These are phyloP conservation scores for Botryotinia convoluta DNA, from an alignment of 2,329 filamentous ascomycete genomes.

Conservation along the genomic window DNA sequence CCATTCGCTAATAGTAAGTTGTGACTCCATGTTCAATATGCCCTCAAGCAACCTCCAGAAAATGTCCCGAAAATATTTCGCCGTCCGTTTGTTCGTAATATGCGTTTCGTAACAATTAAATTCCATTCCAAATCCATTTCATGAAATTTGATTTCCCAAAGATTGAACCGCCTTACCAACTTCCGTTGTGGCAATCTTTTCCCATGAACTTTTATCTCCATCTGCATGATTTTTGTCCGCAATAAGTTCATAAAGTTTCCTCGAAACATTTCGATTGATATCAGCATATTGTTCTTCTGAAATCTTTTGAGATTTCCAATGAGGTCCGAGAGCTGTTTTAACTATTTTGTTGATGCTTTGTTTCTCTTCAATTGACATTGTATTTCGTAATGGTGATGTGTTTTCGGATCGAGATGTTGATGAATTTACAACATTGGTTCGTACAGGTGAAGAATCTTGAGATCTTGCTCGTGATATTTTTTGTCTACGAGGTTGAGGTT, in stretches of 20 bases:
- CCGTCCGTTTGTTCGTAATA: not conserved
- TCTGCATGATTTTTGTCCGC: constrained; percentile 50
- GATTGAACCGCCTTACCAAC: constrained; percentile 71
- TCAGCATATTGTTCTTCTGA: constrained; percentile 87
- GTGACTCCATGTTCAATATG: constrained; percentile 2
- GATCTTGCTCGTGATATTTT: constrained; percentile 36
- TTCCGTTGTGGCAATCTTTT: constrained; percentile 73
- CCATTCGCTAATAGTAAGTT: not conserved
- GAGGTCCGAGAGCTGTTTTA: constrained; percentile 72
- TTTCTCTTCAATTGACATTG: constrained; percentile 78
- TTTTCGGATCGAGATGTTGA: constrained; percentile 44
- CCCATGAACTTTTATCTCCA: constrained; percentile 66
- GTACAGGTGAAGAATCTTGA: constrained; percentile 63
- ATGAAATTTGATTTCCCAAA: constrained; percentile 41
- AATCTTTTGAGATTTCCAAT: constrained; percentile 73
- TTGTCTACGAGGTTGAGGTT: constrained; percentile 36
- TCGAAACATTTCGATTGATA: constrained; percentile 87
- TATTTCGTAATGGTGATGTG: constrained; percentile 63
- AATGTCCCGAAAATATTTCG: not conserved
- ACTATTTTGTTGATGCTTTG: constrained; percentile 87
- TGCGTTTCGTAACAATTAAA: constrained; percentile 3
- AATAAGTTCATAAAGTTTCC: constrained; percentile 75
- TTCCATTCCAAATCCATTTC: constrained; percentile 3
- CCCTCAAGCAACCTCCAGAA: not conserved
- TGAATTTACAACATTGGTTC: constrained; percentile 40